Base-by-base conservation (phyloP, 208 protist genomes). In the Leishmania tarentolae region DNA sequence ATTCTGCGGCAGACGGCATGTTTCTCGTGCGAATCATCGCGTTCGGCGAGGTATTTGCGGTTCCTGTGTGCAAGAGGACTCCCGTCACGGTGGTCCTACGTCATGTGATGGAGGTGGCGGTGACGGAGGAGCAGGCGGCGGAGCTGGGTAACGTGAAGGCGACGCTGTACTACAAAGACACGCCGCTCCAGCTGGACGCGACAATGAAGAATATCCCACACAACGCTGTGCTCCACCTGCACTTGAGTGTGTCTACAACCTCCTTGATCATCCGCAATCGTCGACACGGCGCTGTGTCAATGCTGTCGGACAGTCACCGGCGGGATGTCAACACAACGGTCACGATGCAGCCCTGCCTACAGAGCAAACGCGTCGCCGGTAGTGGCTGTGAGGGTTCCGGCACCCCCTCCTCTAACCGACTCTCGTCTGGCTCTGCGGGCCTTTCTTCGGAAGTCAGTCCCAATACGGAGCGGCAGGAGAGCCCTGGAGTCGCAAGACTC, bases 221-320 rank as follows among this genome's bases (percentile, higher is more conserved):
- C 37, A 82, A 76, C 35, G 76, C 82, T 19, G 81, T 92, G 2
- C 78, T 95, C 52, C 88, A 93, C 74, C 85, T 95, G n/a, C 86
- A 92, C 82, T 82, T 84, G 28, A 88, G 84, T 61, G 69, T 83
- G 15, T 80, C 83, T 17, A 59, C 83, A 37, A 82, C 83, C 47
- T 75, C 80, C 53, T 80, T 80, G 1, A 72, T 86, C 40, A 52
- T 86, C 61, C 82, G 74, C 13, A 68, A 82, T 70, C 66, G 65
- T 40, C 77, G 73, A 53, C 37, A 71, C 53, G 75, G 74, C 40
- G 73, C 75, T 28, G 65, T 82, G 17, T 75, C 82, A 56, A 76
- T 70, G 74, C 73, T 86, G 53, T 57, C 82, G 56, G 56, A 63
- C 56, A 53, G 75, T 61, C 82, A 78, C 46, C 82, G 77, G 65